Evolutionary conservation across 148 eudicot species (phyloP).

Genomic region (Cornus florida): DNA sequence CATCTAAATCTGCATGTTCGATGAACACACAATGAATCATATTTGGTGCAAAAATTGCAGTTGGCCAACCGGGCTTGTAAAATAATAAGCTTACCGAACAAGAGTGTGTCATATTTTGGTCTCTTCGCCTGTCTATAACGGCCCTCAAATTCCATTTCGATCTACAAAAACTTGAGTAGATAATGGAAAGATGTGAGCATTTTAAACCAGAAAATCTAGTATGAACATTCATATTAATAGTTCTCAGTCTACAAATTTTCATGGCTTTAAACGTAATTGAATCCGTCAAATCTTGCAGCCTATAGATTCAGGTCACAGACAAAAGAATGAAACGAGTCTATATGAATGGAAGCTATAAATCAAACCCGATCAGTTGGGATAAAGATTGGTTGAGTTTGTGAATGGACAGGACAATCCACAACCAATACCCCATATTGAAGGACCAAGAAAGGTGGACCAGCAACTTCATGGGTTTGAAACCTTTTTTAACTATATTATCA

Average conservation of each 20-base stretch:
- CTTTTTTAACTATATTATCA: background rate
- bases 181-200: constrained; percentile 21
- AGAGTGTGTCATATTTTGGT: constrained; percentile 73
- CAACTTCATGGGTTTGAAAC: background rate
- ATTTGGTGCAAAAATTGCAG: background rate
- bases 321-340: background rate
- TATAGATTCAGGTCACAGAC: background rate
- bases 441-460: too few species aligned
- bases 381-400: background rate
- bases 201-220: background rate
- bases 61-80: background rate
- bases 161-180: constrained; percentile 24
- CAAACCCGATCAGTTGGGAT: constrained; percentile 1
- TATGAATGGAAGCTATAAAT: background rate
- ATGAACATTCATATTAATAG: constrained; percentile 13
- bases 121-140: constrained; percentile 41
- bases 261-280: background rate
- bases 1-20: constrained; percentile 66
- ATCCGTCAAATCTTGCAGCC: background rate
- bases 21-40: background rate
- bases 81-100: constrained; percentile 54
- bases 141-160: constrained; percentile 56
- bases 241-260: constrained; percentile 4
- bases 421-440: too few species aligned
- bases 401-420: too few species aligned